A percentile compares a stretch with the other conserved stretches of the same genome.
Conservation (phyloP, 2,329 filamentous ascomycete genomes). For the Aspergillus pseudotamarii region DNA sequence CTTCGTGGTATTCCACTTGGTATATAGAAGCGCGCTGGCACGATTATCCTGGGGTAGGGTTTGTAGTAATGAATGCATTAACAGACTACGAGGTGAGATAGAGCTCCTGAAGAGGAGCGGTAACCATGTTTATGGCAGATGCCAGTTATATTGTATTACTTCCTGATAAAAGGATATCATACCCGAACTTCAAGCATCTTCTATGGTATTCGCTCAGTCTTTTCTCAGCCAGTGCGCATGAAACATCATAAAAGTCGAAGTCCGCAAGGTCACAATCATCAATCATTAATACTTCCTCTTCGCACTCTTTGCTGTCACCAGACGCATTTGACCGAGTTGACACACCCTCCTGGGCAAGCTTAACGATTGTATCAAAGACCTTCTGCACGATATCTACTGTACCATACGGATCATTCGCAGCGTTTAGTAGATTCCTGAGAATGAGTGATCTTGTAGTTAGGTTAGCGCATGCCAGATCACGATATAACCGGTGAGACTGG, state of each 20-base stretch:
- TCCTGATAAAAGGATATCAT: neutral
- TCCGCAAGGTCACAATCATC: too few species aligned
- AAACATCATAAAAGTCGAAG: neutral
- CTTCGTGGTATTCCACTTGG: neutral
- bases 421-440: neutral
- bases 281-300: neutral
- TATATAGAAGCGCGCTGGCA: neutral
- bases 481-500: neutral
- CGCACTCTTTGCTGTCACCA: too few species aligned
- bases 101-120: neutral
- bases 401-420: neutral
- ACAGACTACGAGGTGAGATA: neutral
- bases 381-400: neutral
- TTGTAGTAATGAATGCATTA: neutral
- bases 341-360: neutral
- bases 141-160: neutral
- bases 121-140: neutral
- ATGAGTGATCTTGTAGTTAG: conserved; percentile 2
- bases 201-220: neutral
- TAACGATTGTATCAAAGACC: neutral
- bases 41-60: neutral
- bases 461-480: neutral
- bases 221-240: neutral
- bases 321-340: neutral
- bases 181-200: neutral